Evolutionary conservation across 108 stramenopile genomes (phyloP), one percentile per base, ranked within the genome.

Genomic region (Licmophora abbreviata): DNA sequence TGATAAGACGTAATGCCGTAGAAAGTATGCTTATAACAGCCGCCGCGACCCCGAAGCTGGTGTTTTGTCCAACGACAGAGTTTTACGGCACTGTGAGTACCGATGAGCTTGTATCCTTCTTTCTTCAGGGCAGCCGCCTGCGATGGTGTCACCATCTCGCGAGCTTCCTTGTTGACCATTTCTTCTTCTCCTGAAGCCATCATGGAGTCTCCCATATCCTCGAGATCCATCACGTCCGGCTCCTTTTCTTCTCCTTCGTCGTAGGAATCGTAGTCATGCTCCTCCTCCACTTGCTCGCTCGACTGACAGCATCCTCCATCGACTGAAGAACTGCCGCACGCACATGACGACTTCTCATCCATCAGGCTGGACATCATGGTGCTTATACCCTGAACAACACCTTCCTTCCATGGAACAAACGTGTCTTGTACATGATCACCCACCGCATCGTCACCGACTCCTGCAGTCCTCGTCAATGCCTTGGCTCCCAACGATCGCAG

Each of bases 1-100:
- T 97, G 94, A 58, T 97, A 95, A 15, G 70, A 73, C 4, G 93
- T 95, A 54, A 97, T 97, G 0, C 94, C 96, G 49, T 97, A 97
- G 56, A 91, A 93, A 22, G 88, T 94, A 67, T 97, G 96, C 53
- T 97, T 97, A 82, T 97, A 97, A 54, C 94, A 97, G 0, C 96
- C 94, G 17, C 96, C 96, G 26, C 94, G 68, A 15, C 96, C 94
- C 12, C 94, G 71, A 7, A 97, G 73, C 54, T 97, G 96, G 57
- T 97, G 88, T 64, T 97, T 97, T 26, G 94, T 97, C 96, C 96
- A 97, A 10, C 96, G 87, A 58, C 96, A 97, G 1, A 97, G 64
- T 69, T 97, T 97, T 53, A 97, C 96, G 26, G 96, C 96, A 36
- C 81, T 84, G 65, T 95, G 96, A 8, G 88, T 83, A 5, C 96